phyloP scores from a whole-genome alignment of 2,329 filamentous ascomycete species.

The Cyphellophora attinorum region DNA sequence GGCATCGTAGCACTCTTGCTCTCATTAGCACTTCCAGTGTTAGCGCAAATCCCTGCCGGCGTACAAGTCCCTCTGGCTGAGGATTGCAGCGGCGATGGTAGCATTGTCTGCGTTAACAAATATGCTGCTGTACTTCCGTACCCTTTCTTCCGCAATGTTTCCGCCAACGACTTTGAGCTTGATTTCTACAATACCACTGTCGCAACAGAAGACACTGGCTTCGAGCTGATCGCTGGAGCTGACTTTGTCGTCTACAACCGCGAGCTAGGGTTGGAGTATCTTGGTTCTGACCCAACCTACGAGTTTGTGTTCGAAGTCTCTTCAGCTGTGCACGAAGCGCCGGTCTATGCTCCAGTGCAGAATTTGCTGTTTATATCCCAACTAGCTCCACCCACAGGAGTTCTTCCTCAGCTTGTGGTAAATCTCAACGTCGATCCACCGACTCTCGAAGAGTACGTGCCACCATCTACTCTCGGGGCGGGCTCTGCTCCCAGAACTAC shows the following conservation, averaged over 20 bases:
- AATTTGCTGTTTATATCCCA: conserved; percentile 33
- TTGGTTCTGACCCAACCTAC: conserved; percentile 27
- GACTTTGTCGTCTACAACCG: conserved; percentile 30
- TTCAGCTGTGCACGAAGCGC: conserved; percentile 32
- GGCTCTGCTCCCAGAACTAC: too few relatives aligned
- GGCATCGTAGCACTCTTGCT: too few relatives aligned
- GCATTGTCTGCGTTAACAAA: conserved; percentile 28
- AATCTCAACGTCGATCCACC: conserved; percentile 35
- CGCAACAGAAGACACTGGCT: conserved; percentile 22
- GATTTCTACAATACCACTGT: conserved; percentile 25
- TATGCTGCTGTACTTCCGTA: conserved; percentile 27
- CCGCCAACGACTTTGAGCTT: conserved; percentile 16
- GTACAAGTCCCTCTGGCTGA: conserved; percentile 22
- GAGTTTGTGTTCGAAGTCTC: conserved; percentile 29
- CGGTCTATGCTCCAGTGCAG: conserved; percentile 30
- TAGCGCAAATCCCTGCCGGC: conserved; percentile 19
- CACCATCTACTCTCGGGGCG: too few relatives aligned
- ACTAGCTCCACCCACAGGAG: conserved; percentile 26
- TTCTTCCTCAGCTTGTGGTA: conserved; percentile 28
- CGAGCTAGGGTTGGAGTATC: conserved; percentile 25
- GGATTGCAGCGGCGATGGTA: conserved; percentile 20
- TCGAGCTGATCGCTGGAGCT: conserved; percentile 23
- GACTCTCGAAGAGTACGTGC: conserved; percentile 28
- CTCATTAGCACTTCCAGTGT: conserved; percentile 7
- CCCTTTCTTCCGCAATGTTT: conserved; percentile 27